phyloP scores from a whole-genome alignment of 257 asterid genomes.

The Apocynum venetum region DNA sequence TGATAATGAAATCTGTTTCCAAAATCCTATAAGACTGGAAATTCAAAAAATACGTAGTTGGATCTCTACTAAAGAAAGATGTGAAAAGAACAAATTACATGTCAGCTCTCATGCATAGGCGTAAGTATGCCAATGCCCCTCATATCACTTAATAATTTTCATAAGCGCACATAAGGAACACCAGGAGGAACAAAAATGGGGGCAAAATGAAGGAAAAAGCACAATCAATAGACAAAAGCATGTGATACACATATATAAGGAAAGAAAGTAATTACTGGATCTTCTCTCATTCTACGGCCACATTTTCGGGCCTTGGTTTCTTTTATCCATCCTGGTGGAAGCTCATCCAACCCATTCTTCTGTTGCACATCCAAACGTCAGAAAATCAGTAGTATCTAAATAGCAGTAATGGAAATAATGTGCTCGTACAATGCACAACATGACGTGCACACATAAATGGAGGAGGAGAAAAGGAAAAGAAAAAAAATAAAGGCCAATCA shows the following conservation, averaged over 20 bases:
- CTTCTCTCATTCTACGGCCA: slow-evolving; percentile 36
- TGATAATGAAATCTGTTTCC: neutral
- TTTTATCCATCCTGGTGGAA: slow-evolving; percentile 76
- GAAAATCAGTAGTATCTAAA: slow-evolving; percentile 1
- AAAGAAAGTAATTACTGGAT: slow-evolving; percentile 43
- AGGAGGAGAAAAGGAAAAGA: neutral
- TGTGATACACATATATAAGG: neutral
- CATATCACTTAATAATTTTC: neutral
- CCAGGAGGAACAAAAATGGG: neutral
- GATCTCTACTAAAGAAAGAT: neutral
- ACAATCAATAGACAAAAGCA: neutral
- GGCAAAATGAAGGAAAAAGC: too few relatives aligned
- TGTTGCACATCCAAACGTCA: slow-evolving; percentile 13
- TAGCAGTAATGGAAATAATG: neutral
- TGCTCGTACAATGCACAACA: neutral
- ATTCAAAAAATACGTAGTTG: neutral
- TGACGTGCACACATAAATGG: neutral
- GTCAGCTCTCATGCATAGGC: neutral
- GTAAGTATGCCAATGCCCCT: neutral
- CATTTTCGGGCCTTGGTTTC: slow-evolving; percentile 41
- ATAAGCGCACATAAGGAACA: neutral
- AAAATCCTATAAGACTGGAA: neutral
- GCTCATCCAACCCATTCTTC: slow-evolving; percentile 33
- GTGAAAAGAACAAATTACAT: neutral
- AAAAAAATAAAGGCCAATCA: too few relatives aligned